Evolutionary conservation across 228 moss, liverwort and hornwort genomes (phyloP).

Genomic region (Sphagnum fallax): DNA sequence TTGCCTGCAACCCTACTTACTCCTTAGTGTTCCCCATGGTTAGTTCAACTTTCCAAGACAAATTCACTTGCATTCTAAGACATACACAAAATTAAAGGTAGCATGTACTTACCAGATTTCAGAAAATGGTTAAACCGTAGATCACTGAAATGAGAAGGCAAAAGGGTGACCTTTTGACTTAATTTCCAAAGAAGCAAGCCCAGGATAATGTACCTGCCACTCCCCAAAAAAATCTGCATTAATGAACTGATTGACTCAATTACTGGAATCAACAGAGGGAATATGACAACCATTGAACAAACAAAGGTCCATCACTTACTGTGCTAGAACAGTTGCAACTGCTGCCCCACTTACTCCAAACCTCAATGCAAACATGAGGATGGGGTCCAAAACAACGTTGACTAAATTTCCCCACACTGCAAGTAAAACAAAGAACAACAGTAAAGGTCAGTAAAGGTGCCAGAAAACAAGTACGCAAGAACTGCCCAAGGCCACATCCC

Average conservation of each 20-base stretch:
- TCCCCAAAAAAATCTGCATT: not conserved
- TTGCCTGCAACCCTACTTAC: no score
- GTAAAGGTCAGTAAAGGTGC: no score
- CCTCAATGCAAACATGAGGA: constrained; percentile 67
- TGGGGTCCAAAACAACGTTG: constrained; percentile 72
- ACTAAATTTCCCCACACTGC: constrained; percentile 81
- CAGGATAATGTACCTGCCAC: constrained; percentile 73
- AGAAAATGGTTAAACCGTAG: constrained; percentile 64
- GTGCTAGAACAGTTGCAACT: constrained; percentile 70
- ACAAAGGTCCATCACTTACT: constrained; percentile 42
- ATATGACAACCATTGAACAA: no score
- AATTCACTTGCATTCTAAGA: no score
- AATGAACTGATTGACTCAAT: not conserved
- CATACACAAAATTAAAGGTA: not conserved
- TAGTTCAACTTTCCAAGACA: no score
- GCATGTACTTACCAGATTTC: constrained; percentile 61
- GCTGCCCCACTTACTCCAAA: constrained; percentile 90
- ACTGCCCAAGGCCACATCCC: no score
- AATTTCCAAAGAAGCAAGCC: constrained; percentile 65
- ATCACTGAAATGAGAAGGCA: constrained; percentile 65
- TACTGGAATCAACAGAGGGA: not conserved
- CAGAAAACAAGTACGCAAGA: no score
- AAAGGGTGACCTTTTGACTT: constrained; percentile 53
- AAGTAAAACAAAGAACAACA: constrained; percentile 1
- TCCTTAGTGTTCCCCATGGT: no score